Conservation (phyloP, 139 green algal genomes). For the Chlorella sp. region DNA sequence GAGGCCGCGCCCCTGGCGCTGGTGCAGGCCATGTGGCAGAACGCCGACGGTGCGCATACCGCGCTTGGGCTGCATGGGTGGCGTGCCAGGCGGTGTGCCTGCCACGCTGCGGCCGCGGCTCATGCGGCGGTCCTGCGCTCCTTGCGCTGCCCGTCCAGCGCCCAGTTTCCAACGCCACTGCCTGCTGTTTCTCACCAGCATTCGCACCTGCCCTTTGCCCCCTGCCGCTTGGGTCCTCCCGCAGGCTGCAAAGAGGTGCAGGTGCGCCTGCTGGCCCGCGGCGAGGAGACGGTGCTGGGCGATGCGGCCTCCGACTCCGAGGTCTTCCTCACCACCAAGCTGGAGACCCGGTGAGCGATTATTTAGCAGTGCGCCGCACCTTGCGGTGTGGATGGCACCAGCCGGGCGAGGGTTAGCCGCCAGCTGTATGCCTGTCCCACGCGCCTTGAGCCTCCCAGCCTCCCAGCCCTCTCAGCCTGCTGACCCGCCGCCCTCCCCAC, state of each 20-base stretch:
- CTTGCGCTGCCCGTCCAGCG: not conserved
- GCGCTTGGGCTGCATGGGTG: not conserved
- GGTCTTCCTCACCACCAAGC: constrained; percentile 77
- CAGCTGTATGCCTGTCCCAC: not conserved
- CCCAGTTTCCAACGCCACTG: not conserved
- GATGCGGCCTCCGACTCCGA: constrained; percentile 82
- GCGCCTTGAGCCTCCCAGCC: not conserved
- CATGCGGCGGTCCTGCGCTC: not conserved
- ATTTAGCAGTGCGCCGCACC: not conserved
- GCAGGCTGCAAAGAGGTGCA: constrained; percentile 54
- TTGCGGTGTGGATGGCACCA: too few species aligned
- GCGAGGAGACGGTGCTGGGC: constrained; percentile 87
- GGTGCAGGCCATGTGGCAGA: constrained; percentile 78
- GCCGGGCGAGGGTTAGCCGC: too few species aligned
- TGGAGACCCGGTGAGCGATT: constrained; percentile 42
- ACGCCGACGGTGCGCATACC: constrained; percentile 36
- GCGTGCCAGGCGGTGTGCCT: constrained; percentile 56
- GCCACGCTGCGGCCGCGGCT: not conserved
- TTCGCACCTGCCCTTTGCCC: not conserved
- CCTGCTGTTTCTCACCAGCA: not conserved
- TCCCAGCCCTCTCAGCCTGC: not conserved
- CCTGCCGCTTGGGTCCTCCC: not conserved
- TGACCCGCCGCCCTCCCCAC: not conserved
- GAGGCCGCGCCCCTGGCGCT: constrained; percentile 59
- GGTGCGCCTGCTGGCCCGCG: constrained; percentile 76